Base-by-base conservation (phyloP, 1,284 basidiomycete genomes). In the Peniophora sp. region DNA sequence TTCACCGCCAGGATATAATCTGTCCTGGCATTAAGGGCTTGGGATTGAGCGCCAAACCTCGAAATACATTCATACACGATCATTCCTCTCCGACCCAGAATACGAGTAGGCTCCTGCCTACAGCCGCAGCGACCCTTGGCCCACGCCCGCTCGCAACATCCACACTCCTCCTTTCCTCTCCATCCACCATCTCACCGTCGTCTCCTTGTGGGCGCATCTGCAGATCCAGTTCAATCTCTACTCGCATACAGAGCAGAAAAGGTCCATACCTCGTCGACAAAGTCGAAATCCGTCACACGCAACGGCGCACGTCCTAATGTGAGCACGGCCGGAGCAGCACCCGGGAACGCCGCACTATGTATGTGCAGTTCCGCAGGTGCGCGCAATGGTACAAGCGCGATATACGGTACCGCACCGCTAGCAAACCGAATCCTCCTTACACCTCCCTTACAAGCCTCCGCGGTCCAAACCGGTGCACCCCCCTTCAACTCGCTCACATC, bases 211-310 rank as follows among this genome's bases (percentile, higher is more conserved):
- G 49, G 83, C 78, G 54, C 80, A 79, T 27, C 78, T 76, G 27
- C 67, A 67, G 34, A 72, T 12, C 5, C 5, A 12, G 6, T 5
- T 12, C 27, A 32, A 12, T 32, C 27, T 6, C 6, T 12, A 32
- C 27, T 32, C 27, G 5, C 27, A 32, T 32, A 32, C 27, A 32
- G 6, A 32, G n/a, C 27, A 32, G 12, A 32, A 5, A 32, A 12
- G 5, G 27, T 12, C 27, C 27, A 6, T 12, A 32, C 27, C 27
- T 57, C 9, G 9, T 74, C 71, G 49, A 90, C 63, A 66, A 89
- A 91, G 67, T 90, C 87, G 59, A 91, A 88, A 61, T 87, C 83
- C 46, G 77, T 73, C 36, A 89, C 71, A 53, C 74, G 72, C 61
- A 83, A 75, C 17, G 87, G 87, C 22, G 75, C 74, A 22, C 78